A percentile compares a stretch with the other conserved stretches of the same genome.
These are phyloP conservation scores for Tuber brumale DNA, from an alignment of 495 filamentous ascomycete genomes.

Conservation along the genomic window DNA sequence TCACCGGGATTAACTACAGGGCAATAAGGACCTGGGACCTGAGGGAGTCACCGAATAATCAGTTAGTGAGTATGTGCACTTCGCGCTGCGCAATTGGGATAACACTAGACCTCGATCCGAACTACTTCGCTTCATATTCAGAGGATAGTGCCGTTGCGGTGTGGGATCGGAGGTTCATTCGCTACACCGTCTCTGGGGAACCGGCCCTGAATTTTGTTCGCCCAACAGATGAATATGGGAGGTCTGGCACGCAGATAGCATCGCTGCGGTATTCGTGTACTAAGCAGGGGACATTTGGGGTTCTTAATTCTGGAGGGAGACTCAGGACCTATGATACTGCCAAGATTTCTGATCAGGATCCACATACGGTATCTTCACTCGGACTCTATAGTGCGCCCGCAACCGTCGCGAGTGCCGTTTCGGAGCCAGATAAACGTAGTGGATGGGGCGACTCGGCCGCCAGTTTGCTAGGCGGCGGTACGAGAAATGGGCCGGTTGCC, in stretches of 20 bases:
- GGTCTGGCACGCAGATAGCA: constrained; percentile 21
- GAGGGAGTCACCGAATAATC: constrained; percentile 54
- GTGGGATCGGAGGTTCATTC: constrained; percentile 72
- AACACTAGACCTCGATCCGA: constrained; percentile 82
- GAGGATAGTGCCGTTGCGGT: constrained; percentile 66
- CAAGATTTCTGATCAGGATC: constrained; percentile 35
- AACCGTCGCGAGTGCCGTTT: constrained; percentile 8
- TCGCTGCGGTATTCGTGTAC: constrained; percentile 35
- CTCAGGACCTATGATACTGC: constrained; percentile 41
- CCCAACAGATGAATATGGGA: constrained; percentile 18
- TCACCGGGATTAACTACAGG: constrained; percentile 77
- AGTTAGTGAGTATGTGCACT: constrained; percentile 36
- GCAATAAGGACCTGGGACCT: constrained; percentile 86
- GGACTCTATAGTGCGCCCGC: constrained; percentile 11
- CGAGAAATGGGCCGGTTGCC: constrained; percentile 32
- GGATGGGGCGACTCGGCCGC: constrained; percentile 40
- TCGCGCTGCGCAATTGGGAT: constrained; percentile 86
- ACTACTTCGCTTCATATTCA: constrained; percentile 78
- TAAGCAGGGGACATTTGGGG: constrained; percentile 34
- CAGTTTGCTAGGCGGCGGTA: constrained; percentile 33
- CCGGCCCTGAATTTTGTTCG: constrained; percentile 31
- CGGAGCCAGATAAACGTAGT: constrained; percentile 27
- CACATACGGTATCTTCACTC: constrained; percentile 12
- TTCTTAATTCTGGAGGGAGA: constrained; percentile 32
- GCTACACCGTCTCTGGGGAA: constrained; percentile 7